Evolutionary conservation across 2,329 filamentous ascomycete species (phyloP), one percentile per base, ranked within the genome.

Genomic region (Colletotrichum sp.): DNA sequence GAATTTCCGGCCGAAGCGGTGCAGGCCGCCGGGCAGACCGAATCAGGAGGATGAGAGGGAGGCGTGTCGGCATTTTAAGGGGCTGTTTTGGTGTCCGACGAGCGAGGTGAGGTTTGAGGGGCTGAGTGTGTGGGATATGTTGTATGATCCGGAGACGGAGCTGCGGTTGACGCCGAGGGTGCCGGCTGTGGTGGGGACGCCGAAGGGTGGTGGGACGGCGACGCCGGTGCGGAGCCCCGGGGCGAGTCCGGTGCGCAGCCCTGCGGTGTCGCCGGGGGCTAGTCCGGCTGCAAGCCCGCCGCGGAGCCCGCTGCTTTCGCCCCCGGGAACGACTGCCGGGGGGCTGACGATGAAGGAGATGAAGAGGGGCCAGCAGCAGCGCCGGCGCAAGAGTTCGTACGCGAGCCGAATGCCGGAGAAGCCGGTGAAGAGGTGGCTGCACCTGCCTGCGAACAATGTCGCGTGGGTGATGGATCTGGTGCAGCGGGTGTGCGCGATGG

Each of bases 401-500:
- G 44, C 67, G 12, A 39, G 66, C 1, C n/a, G 12, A 11, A 32
- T 57, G 25, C 71, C 67, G 25, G 67, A 71, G 62, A 77, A 34
- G 16, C 76, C 77, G 0, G 19, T 78, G 6, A 78, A 78, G 72
- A 8, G 77, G 19, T 78, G 77, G 77, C 72, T 78, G 7, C 77
- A 78, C 27, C 72, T 78, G 1, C 77, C 77, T 6, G 76, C 77
- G 9, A 78, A 78, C 39, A 78, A 78, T 30, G 70, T 78, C 3
- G 69, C 77, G 30, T 78, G 77, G 77, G 76, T 78, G 44, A 77
- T 77, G 63, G 77, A 78, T 29, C 72, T 78, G 25, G 77, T 77
- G 32, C 77, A 78, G 64, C 52, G 77, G 3, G 61, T 78, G 16
- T 76, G 72, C 62, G 77, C 77, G 19, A 76, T 78, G 69, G 77